phyloP scores from a whole-genome alignment of 2,329 filamentous ascomycete species.

The Diplocarpon rosae region DNA sequence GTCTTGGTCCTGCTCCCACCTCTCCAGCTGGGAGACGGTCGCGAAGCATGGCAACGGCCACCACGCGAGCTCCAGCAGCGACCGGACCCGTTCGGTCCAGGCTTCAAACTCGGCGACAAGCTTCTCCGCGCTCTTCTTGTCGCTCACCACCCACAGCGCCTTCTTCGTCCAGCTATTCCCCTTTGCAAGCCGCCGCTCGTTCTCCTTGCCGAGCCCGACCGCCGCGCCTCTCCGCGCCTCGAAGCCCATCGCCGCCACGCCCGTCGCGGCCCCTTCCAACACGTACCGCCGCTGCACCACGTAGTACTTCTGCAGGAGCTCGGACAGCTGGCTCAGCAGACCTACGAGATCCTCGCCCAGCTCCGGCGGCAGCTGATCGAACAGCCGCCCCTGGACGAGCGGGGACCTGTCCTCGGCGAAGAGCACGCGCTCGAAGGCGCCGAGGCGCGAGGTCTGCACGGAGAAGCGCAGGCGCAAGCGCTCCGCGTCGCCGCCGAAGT shows the following conservation, averaged over 20 bases:
- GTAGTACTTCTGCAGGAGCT: background rate
- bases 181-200: background rate
- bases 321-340: background rate
- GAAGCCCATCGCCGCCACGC: too few relatives aligned
- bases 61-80: background rate
- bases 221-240: too few relatives aligned
- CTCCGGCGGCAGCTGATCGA: background rate
- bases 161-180: background rate
- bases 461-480: background rate
- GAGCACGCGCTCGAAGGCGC: background rate
- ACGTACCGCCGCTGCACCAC: background rate
- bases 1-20: background rate
- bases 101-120: background rate
- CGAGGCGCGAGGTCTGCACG: background rate
- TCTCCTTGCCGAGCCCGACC: background rate
- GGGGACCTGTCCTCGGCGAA: background rate
- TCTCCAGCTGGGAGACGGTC: background rate
- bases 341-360: background rate
- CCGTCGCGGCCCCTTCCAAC: background rate
- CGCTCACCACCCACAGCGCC: background rate
- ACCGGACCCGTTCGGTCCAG: background rate
- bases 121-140: background rate
- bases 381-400: background rate
- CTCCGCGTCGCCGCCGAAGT: background rate
- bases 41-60: background rate